Evolutionary conservation across 2,329 filamentous ascomycete genomes (phyloP), one percentile per base, ranked within the genome.

Genomic region (Neofusicoccum laricinum): DNA sequence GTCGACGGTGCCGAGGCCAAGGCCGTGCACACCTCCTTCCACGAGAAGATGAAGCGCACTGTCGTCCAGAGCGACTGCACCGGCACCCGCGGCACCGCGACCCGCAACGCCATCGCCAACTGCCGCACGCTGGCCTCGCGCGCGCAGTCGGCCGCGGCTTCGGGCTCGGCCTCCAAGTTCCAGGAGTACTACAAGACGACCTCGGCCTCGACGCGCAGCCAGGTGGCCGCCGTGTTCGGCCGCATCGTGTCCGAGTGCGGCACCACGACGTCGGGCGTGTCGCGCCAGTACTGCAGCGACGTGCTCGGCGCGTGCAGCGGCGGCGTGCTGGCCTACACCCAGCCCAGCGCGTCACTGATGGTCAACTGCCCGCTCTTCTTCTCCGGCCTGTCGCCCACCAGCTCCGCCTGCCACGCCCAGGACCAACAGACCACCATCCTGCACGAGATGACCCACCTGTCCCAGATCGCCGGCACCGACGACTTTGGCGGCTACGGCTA

Each of bases 381-480:
- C 78, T 82, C 72, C 49, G 77, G 73, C 14, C 79, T 90, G 7
- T 79, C 84, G 0, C 78, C 80, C 1, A 65, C 85, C 32, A 77
- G 82, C 7, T 69, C 68, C 8, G 75, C 72, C 1, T 91, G 88
- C 78, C 86, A 90, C 71, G 82, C 70, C 2, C 88, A 90, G 76
- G 88, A 90, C 71, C 85, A 88, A 76, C 85, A 85, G 2, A 88
- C 84, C 10, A 90, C 88, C 14, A 82, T 82, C 36, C 74, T 91
- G 15, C 88, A 91, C 70, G 88, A 91, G 79, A 79, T 82, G 68
- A 89, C 88, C 8, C 88, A 90, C 71, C 79, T 83, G n/a, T 75
- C 82, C 71, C 80, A 77, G 76, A 79, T 83, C 12, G 85, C 85
- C 63, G 85, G 86, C 8, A 89, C 87, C 2, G 73, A 82, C 1